Conservation (phyloP, 495 filamentous ascomycete genomes). For the Talaromyces nanjingensis region DNA sequence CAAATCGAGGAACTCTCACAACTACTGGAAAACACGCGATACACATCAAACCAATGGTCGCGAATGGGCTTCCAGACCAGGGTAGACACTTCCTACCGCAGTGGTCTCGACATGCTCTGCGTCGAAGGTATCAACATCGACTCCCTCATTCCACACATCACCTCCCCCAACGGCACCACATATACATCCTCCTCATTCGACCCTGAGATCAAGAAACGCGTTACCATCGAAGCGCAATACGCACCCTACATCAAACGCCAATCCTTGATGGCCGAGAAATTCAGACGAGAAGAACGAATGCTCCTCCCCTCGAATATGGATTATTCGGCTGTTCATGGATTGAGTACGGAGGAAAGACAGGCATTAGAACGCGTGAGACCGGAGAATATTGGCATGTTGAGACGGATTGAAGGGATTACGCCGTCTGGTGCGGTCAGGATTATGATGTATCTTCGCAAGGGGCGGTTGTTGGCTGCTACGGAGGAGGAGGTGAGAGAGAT, state of each 20-base stretch:
- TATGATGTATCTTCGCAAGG: conserved; percentile 34
- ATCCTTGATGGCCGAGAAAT: conserved; percentile 50
- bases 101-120: conserved; percentile 70
- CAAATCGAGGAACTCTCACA: conserved; percentile 58
- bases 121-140: conserved; percentile 48
- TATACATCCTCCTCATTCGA: conserved; percentile 43
- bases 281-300: conserved; percentile 71
- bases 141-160: conserved; percentile 46
- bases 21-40: conserved; percentile 46
- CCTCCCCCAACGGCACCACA: conserved; percentile 28
- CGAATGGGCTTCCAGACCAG: conserved; percentile 60
- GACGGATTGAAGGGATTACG: conserved; percentile 75
- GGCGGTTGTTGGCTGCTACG: neutral
- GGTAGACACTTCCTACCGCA: conserved; percentile 50
- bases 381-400: conserved; percentile 80
- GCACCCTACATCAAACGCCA: conserved; percentile 77
- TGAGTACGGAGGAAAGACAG: conserved; percentile 70
- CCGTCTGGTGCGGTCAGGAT: conserved; percentile 41
- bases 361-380: conserved; percentile 65
- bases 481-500: neutral
- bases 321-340: conserved; percentile 61
- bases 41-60: conserved; percentile 57
- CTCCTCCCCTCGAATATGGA: conserved; percentile 69
- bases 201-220: conserved; percentile 52
- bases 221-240: conserved; percentile 75